Base-by-base conservation (phyloP, 768 basidiomycete species). In the Candolleomyces efflorescens region DNA sequence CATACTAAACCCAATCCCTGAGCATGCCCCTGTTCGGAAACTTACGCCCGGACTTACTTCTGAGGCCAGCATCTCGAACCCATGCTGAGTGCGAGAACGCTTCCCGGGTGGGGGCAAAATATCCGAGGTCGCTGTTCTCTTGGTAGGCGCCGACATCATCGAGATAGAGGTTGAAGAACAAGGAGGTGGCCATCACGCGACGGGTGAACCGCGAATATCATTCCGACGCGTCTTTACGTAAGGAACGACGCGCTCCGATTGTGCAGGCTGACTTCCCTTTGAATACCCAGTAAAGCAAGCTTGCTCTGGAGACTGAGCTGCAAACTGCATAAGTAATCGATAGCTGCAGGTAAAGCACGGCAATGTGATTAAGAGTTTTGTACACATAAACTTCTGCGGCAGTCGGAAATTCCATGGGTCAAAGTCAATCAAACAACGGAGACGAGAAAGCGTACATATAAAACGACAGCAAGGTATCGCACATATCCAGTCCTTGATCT, bases 401-500 rank as follows among this genome's bases (percentile, higher is more conserved):
- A 32, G n/a, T n/a, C n/a, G 5, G 47, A 24, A 15, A 26, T 15
- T n/a, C n/a, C n/a, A n/a, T n/a, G n/a, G 6, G 23, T 22, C 24
- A 23, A n/a, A 48, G 9, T 22, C n/a, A n/a, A n/a, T n/a, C n/a
- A 48, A 48, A 15, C 18, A 48, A 48, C 3, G 23, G 20, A 20
- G 47, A 48, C 13, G 24, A 24, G 15, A 48, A 48, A n/a, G 24
- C 18, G 24, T 26, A 48, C 18, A 48, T 48, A 20, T 4, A n/a
- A 15, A 48, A 22, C 23, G 47, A n/a, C n/a, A 6, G 18, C 24
- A 48, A 24, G 18, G 13, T 15, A 48, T 48, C 18, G 18, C 50
- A 47, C 52, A 52, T 27, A 62, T 67, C 41, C 37, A 32, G 32
- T 2, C 2, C 32, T 32, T 32, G 32, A 32, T 27, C 27, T 3